These are phyloP conservation scores for Cyberlindnera japonica DNA, from an alignment of 805 yeast species.

Conservation along the genomic window DNA sequence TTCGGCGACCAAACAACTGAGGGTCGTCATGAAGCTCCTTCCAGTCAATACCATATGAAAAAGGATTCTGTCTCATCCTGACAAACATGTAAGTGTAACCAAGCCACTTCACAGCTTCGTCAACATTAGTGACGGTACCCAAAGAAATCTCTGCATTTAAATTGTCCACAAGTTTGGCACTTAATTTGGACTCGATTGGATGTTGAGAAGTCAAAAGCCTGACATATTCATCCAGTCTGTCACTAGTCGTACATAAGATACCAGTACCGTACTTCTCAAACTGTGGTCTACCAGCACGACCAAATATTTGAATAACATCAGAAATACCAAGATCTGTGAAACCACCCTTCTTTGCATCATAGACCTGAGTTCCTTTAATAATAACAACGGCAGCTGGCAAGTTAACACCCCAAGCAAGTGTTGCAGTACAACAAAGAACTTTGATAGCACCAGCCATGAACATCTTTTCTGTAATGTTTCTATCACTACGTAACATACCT, in stretches of 20 bases:
- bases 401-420: constrained; percentile 99
- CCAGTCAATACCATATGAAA: constrained; percentile 89
- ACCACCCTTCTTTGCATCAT: constrained; percentile 93
- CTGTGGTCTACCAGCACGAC: constrained; percentile 99
- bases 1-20: constrained; percentile 63
- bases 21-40: constrained; percentile 82
- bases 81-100: constrained; percentile 95
- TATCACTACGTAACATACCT: constrained; percentile 88
- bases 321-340: constrained; percentile 90
- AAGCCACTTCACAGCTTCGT: constrained; percentile 95
- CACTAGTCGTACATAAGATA: constrained; percentile 78
- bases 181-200: constrained; percentile 86
- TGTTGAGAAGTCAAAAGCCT: constrained; percentile 88
- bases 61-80: constrained; percentile 91
- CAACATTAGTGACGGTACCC: constrained; percentile 92
- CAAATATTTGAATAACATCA: constrained; percentile 96
- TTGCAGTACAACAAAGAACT: constrained; percentile 93
- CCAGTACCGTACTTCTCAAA: constrained; percentile 92
- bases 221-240: constrained; percentile 82
- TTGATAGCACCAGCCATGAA: constrained; percentile 81
- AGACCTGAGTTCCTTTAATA: constrained; percentile 93
- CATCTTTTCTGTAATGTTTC: constrained; percentile 86
- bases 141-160: constrained; percentile 93
- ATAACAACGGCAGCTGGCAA: constrained; percentile 97
- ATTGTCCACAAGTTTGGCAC: constrained; percentile 80